Evolutionary conservation across 768 basidiomycete genomes (phyloP).

Genomic region (Suillus variegatus): DNA sequence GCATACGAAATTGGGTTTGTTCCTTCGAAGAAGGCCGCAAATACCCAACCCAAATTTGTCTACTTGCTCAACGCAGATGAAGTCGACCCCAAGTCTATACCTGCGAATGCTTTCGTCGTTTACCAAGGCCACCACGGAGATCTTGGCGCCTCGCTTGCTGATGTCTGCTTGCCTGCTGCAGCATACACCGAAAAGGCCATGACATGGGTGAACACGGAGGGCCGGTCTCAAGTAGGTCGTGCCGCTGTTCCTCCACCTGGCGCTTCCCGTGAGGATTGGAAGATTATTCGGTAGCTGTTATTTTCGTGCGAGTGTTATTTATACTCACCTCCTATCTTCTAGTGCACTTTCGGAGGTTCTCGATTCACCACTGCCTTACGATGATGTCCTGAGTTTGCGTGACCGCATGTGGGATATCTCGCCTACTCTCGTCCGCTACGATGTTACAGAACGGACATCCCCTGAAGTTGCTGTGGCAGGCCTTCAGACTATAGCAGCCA

Average conservation of each 20-base stretch:
- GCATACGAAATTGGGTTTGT: conserved; percentile 95
- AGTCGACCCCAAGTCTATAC: conserved; percentile 84
- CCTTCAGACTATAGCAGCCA: conserved; percentile 54
- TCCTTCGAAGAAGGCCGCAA: conserved; percentile 75
- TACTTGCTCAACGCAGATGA: conserved; percentile 98
- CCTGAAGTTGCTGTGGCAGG: conserved; percentile 70
- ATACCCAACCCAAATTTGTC: conserved; percentile 86
- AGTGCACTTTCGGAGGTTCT: conserved; percentile 90
- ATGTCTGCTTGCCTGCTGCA: conserved; percentile 88
- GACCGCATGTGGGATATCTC: conserved; percentile 98
- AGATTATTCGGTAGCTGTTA: conserved; percentile 77
- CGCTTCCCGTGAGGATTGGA: conserved; percentile 95
- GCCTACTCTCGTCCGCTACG: conserved; percentile 86
- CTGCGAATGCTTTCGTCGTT: conserved; percentile 91
- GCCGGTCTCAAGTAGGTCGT: conserved; percentile 86
- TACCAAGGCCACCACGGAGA: conserved; percentile 99
- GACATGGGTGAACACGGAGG: conserved; percentile 98
- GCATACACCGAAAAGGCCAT: conserved; percentile 92
- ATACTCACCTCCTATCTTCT: conserved; percentile 2
- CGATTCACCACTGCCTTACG: conserved; percentile 83
- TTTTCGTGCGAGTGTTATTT: neutral
- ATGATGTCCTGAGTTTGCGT: conserved; percentile 68
- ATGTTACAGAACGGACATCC: conserved; percentile 76
- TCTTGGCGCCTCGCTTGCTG: conserved; percentile 94
- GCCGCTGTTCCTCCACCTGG: conserved; percentile 95